Conservation (phyloP, 2,329 filamentous ascomycete genomes). For the Alternaria solani region DNA sequence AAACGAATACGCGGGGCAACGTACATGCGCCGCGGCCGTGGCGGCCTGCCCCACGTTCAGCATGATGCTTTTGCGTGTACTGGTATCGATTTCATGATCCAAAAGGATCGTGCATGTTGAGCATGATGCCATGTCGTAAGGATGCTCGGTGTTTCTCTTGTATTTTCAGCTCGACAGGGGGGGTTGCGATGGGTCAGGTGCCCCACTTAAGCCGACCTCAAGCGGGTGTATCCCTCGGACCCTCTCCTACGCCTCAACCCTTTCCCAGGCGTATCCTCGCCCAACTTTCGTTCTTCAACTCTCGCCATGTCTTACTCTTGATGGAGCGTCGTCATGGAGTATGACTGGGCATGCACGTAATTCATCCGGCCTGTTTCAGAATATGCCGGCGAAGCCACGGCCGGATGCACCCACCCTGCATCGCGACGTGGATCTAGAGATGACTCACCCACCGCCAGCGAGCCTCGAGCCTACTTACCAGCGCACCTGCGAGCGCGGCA, state of each 20-base stretch:
- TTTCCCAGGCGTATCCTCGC: constrained; percentile 8
- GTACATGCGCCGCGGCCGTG: constrained; percentile 35
- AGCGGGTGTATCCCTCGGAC: constrained; percentile 16
- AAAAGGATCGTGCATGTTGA: constrained; percentile 29
- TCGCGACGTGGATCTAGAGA: constrained; percentile 41
- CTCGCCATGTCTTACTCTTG: constrained; percentile 4
- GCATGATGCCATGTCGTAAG: constrained; percentile 35
- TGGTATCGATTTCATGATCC: constrained; percentile 9
- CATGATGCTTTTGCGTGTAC: constrained; percentile 17
- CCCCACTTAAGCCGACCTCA: constrained; percentile 33
- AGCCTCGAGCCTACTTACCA: constrained; percentile 4
- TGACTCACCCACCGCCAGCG: constrained; percentile 44
- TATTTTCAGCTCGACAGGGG: constrained; percentile 47
- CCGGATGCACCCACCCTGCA: constrained; percentile 31
- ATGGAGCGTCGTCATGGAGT: constrained; percentile 24
- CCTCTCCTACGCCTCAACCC: constrained; percentile 1
- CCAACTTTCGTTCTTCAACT: constrained; percentile 4
- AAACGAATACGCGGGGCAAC: constrained; percentile 33
- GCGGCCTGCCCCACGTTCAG: constrained; percentile 34
- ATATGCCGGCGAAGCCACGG: constrained; percentile 33
- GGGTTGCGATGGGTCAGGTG: constrained; percentile 19
- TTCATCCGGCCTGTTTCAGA: constrained; percentile 41
- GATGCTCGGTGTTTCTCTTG: constrained; percentile 23
- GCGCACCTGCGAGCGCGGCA: constrained; percentile 17
- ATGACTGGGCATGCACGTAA: constrained; percentile 32